Base-by-base conservation (phyloP, 352 stramenopile genomes). In the Pythium monospermum region DNA sequence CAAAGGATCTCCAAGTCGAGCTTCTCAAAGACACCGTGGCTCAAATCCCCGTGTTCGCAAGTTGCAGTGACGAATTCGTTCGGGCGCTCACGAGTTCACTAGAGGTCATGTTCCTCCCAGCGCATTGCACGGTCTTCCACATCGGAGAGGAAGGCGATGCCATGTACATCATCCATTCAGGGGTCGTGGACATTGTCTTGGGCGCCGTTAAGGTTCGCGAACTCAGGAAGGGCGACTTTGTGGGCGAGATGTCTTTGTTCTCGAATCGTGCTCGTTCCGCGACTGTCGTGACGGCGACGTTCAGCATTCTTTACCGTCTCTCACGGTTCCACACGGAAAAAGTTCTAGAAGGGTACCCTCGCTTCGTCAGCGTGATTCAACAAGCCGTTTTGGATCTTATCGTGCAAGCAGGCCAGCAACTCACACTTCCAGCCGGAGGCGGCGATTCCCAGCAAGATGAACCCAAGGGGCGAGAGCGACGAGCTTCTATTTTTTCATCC, bases 301-400 rank as follows among this genome's bases (percentile, higher is more conserved):
- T 85, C 44, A 76, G 66, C 6, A 76, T 85, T 19, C 64, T 91
- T 0, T 91, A 87, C 62, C 74, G 74, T 48, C 61, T 91, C 2
- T 78, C 75, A 22, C 67, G 81, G 0, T 86, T 85, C 28, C 73
- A 89, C 51, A 85, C 69, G 0, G 71, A 87, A 18, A 66, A 67
- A 4, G 69, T 89, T 1, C 61, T 87, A 0, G 69, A 83, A 26
- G 73, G 73, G 0, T 87, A 87, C 30, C 75, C 78, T 0, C 45
- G 38, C 2, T 83, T 73, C 22, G 68, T 69, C 0, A 39, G 26
- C 3, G 46, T 66, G 28, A 84, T 86, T 27, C 36, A 50, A 3
- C 42, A 47, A 21, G 59, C 68, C 4, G 66, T 79, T 5, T 32
- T 63, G 1, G 26, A 55, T 2, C 40, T 74, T 0, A 59, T 68